Base-by-base conservation (phyloP, 1,139 yeast species). In the Debaryomyces sp. region DNA sequence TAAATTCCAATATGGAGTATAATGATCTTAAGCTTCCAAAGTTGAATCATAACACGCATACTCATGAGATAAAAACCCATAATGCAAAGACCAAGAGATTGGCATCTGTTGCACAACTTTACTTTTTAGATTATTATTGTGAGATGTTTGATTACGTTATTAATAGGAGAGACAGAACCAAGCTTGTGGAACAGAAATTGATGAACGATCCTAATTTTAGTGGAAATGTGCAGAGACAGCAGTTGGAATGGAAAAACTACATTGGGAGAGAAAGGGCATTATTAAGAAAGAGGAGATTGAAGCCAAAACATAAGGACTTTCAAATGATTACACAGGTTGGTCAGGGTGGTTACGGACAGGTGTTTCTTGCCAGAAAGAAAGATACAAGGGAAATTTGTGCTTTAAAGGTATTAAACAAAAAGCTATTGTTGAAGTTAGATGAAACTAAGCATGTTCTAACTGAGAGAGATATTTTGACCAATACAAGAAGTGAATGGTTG, bases 331-430 rank as follows among this genome's bases (percentile, higher is more conserved):
- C 99, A 3, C 99, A 95, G 72, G 97, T 95, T 32, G 99, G 99
- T 23, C 99, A 95, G 74, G 99, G 99, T 62, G 99, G 99, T 3
- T 95, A 95, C 63, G 99, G 99, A 22, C 96, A 91, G 71, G 99
- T 95, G 15, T 95, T 89, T 61, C 75, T 95, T 56, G 98, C 99
- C 1, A 82, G 94, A 57, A 95, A 95, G 74, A 86, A 86, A 58
- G 99, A 95, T 63, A 91, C 98, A 5, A 84, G 87, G 56, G 99
- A 95, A 69, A 87, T 95, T 43, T 94, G 97, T 70, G 99, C 99
- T 1, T 78, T 95, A 60, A 95, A 95, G 66, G 89, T 94, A 18
- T 80, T 95, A 62, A 92, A 91, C 67, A 95, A 95, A 68, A 87
- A 87, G 61, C 75, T 92, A 54, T 76, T 95, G 56, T 85, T 90